Evolutionary conservation across 2,329 filamentous ascomycete species (phyloP), one percentile per base, ranked within the genome.

Genomic region (Fusarium stilboides): DNA sequence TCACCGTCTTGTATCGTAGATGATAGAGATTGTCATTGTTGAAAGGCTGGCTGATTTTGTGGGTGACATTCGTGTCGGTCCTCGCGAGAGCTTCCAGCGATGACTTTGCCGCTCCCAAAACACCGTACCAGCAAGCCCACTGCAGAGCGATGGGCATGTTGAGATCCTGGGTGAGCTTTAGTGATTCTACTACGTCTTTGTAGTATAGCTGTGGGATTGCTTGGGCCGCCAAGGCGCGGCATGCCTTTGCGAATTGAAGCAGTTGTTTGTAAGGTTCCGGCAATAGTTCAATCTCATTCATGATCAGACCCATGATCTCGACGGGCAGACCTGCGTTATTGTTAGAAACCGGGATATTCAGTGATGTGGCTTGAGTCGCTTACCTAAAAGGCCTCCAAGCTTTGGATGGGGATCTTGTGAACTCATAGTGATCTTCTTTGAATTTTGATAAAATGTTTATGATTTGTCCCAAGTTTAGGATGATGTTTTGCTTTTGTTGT

Each of bases 51-150:
- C 44, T 57, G 40, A 71, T 40, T 24, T 53, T 71, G 3, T 14
- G 13, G 14, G 43, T 20, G 17, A 66, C 20, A 37, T 66, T 19
- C 17, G 44, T 20, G 8, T 50, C 42, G 20, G 17, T 42, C 24
- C 24, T 55, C 8, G 22, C 15, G 6, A 69, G 22, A 28, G 50
- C 50, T 37, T 56, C 31, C 9, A 71, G 45, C 1, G 68, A 71
- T 24, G 34, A n/a, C 50, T 69, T 50, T 33, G 45, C 52, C n/a
- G 56, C 17, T 13, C 53, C 26, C 19, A 71, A 31, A 9, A 47
- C 60, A 14, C 68, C 65, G 26, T 62, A 70, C 68, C 68, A 70
- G 22, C 68, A 63, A 14, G 60, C 68, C 68, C 68, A 70, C 26
- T 57, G 64, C 12, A 70, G 45, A 31, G 53, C 49, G 12, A 62